phyloP scores from a whole-genome alignment of 2,329 filamentous ascomycete genomes.

The Elsinoe ampelina region DNA sequence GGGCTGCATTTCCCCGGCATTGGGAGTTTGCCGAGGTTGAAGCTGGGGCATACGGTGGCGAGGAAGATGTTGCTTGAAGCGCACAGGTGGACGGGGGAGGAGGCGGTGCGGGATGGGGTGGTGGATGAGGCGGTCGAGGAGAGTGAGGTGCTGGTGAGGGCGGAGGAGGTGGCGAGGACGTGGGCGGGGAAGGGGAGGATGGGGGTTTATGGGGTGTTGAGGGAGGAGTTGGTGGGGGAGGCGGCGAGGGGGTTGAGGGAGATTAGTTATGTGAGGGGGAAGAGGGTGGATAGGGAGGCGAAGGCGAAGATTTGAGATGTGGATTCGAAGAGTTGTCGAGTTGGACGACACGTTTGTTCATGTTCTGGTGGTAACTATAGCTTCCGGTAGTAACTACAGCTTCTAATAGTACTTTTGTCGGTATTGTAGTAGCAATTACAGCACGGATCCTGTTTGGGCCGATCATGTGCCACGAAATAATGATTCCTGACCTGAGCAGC shows the following conservation, averaged over 20 bases:
- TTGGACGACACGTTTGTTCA: too few relatives aligned
- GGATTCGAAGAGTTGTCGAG: too few relatives aligned
- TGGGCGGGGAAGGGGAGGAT: constrained; percentile 36
- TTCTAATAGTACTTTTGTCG: too few relatives aligned
- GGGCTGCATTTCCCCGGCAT: constrained; percentile 49
- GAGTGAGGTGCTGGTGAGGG: constrained; percentile 39
- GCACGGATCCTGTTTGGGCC: too few relatives aligned
- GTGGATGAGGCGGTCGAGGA: constrained; percentile 45
- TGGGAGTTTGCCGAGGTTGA: constrained; percentile 43
- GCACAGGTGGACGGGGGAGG: constrained; percentile 44
- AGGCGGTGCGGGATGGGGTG: constrained; percentile 44
- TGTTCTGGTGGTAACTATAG: too few relatives aligned
- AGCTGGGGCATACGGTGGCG: constrained; percentile 29
- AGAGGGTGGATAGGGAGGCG: constrained; percentile 32
- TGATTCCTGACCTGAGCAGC: too few relatives aligned
- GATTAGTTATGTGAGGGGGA: constrained; percentile 47
- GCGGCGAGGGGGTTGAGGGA: constrained; percentile 41
- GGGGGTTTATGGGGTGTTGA: constrained; percentile 44
- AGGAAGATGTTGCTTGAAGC: constrained; percentile 49
- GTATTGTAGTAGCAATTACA: too few relatives aligned
- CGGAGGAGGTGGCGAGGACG: constrained; percentile 36
- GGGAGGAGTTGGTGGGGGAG: constrained; percentile 46
- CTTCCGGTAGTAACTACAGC: too few relatives aligned
- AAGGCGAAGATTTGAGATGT: constrained; percentile 12
- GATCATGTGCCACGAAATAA: too few relatives aligned